These are phyloP conservation scores for Vaccinium myrtillus DNA, from an alignment of 148 eudicot genomes.

Conservation along the genomic window DNA sequence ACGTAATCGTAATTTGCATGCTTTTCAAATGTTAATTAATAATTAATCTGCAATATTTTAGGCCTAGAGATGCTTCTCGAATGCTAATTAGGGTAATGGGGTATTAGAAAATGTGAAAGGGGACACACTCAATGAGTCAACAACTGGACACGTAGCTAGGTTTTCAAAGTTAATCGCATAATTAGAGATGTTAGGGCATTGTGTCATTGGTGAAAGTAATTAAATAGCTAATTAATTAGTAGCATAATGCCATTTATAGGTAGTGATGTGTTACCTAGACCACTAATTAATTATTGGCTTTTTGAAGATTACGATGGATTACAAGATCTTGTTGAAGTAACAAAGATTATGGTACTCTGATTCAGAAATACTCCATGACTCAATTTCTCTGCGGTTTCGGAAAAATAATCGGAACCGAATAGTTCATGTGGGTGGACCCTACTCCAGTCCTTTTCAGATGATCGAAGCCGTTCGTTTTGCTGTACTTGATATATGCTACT, in stretches of 20 bases:
- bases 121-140: constrained; percentile 34
- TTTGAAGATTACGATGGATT: constrained; percentile 18
- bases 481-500: neutral
- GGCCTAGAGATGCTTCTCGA: constrained; percentile 44
- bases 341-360: neutral
- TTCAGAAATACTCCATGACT: neutral
- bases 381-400: neutral
- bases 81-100: constrained; percentile 37
- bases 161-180: neutral
- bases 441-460: neutral
- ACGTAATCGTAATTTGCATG: constrained; percentile 13
- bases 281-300: constrained; percentile 20
- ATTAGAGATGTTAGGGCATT: constrained; percentile 21
- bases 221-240: constrained; percentile 21
- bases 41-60: neutral
- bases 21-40: constrained; percentile 11
- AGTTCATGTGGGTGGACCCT: neutral
- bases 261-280: constrained; percentile 28
- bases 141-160: constrained; percentile 37
- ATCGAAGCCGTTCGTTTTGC: neutral
- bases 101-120: constrained; percentile 23
- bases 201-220: constrained; percentile 23
- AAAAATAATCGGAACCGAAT: neutral
- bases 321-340: neutral
- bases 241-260: constrained; percentile 40